Percentiles rank a stretch among this genome's conserved stretches.
These are phyloP conservation scores for Aspergillus intermedius DNA, from an alignment of 2,329 filamentous ascomycete species.

Conservation along the genomic window DNA sequence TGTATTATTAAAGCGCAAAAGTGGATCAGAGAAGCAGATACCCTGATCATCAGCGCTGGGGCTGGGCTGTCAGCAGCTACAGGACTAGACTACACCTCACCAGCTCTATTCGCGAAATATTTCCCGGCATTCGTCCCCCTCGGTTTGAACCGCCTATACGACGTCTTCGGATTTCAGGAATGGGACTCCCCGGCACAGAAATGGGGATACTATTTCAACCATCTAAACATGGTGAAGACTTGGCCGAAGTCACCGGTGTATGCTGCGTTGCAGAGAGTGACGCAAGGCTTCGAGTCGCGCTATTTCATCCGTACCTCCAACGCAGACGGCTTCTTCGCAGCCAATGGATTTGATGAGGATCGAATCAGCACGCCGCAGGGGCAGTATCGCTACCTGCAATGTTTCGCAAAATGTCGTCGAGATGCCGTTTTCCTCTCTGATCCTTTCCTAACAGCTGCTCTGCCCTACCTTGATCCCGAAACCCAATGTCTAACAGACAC, in stretches of 20 bases:
- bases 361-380: constrained; percentile 16
- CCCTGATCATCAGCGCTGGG: constrained; percentile 15
- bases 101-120: constrained; percentile 14
- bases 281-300: neutral
- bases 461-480: constrained; percentile 10
- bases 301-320: constrained; percentile 18
- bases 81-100: constrained; percentile 18
- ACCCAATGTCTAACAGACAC: constrained; percentile 11
- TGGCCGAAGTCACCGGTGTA: constrained; percentile 11
- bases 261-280: neutral
- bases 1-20: constrained; percentile 5
- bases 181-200: constrained; percentile 12
- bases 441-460: constrained; percentile 11
- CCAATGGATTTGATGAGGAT: constrained; percentile 11
- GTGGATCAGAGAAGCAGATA: constrained; percentile 14
- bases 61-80: constrained; percentile 17
- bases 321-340: constrained; percentile 14
- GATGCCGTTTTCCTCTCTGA: constrained; percentile 15
- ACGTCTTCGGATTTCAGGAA: constrained; percentile 12
- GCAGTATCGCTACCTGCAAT: constrained; percentile 15
- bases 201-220: constrained; percentile 18
- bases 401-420: constrained; percentile 11
- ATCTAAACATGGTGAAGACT: constrained; percentile 11
- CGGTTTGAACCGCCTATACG: constrained; percentile 17
- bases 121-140: constrained; percentile 25